A percentile compares a stretch with the other conserved stretches of the same genome.
Evolutionary conservation across 2,329 filamentous ascomycete genomes (phyloP).

Genomic region (Hypoxylon sp.): DNA sequence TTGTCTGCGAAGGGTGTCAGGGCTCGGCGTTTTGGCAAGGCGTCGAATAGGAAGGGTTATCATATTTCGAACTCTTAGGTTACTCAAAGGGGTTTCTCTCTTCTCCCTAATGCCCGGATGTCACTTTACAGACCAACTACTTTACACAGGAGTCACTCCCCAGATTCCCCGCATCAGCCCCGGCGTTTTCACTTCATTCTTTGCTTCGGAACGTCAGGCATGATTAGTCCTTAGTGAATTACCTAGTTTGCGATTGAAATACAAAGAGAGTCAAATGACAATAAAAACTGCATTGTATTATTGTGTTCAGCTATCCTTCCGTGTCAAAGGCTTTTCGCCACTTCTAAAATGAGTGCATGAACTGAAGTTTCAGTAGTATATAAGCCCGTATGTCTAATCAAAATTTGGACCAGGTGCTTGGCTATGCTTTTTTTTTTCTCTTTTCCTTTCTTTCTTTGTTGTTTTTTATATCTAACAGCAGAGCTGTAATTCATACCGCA

Average conservation of each 20-base stretch:
- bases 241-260: slow-evolving; percentile 7
- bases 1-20: slow-evolving; percentile 23
- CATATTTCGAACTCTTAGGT: slow-evolving; percentile 23
- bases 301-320: slow-evolving; percentile 8
- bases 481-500: not conserved
- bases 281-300: slow-evolving; percentile 4
- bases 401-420: slow-evolving; percentile 11
- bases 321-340: slow-evolving; percentile 5
- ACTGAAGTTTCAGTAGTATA: slow-evolving; percentile 5
- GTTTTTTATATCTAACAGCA: not conserved
- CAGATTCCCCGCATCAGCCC: slow-evolving; percentile 27
- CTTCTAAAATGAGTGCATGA: slow-evolving; percentile 14
- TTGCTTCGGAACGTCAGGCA: slow-evolving; percentile 27
- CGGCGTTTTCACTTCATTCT: slow-evolving; percentile 37
- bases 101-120: slow-evolving; percentile 18
- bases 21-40: slow-evolving; percentile 38
- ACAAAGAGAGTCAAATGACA: slow-evolving; percentile 22
- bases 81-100: slow-evolving; percentile 1
- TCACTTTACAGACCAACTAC: slow-evolving; percentile 22
- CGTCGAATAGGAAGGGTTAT: slow-evolving; percentile 33
- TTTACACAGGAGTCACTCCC: slow-evolving; percentile 23
- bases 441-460: not conserved
- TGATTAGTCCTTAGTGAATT: slow-evolving; percentile 19
- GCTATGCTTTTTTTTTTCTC: not conserved
- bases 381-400: slow-evolving; percentile 9